Conservation (phyloP, 305 asterid species). For the Fraxinus angustifolia region DNA sequence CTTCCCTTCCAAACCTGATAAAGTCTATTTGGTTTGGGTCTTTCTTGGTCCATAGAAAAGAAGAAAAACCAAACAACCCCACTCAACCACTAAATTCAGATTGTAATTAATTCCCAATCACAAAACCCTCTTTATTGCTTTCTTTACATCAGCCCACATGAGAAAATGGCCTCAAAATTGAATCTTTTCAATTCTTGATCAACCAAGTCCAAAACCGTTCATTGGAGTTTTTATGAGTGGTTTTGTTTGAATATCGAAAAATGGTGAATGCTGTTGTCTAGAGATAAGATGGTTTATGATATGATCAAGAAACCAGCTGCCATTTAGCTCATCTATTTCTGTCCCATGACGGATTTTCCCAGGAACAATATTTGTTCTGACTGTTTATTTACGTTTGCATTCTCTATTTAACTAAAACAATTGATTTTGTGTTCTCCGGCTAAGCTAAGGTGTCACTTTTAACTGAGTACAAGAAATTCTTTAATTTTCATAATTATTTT, state of each 20-base stretch:
- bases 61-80: slow-evolving; percentile 17
- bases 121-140: slow-evolving; percentile 16
- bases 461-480: neutral
- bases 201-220: slow-evolving; percentile 34
- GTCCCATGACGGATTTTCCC: slow-evolving; percentile 32
- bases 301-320: slow-evolving; percentile 42
- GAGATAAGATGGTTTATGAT: slow-evolving; percentile 18
- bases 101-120: slow-evolving; percentile 6
- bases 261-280: slow-evolving; percentile 29
- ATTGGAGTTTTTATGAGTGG: slow-evolving; percentile 24
- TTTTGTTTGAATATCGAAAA: slow-evolving; percentile 26
- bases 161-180: slow-evolving; percentile 23
- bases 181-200: slow-evolving; percentile 28
- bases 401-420: neutral
- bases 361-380: slow-evolving; percentile 26
- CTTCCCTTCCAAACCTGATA: slow-evolving; percentile 87
- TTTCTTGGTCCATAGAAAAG: slow-evolving; percentile 45
- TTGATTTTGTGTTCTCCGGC: neutral
- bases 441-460: neutral
- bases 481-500: too few relatives aligned
- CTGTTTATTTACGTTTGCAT: neutral
- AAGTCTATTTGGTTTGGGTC: slow-evolving; percentile 52
- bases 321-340: slow-evolving; percentile 23
- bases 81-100: slow-evolving; percentile 27
- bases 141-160: slow-evolving; percentile 22